Base-by-base conservation (phyloP, 2,329 filamentous ascomycete genomes). In the Stagonosporopsis cucurbitacearum region DNA sequence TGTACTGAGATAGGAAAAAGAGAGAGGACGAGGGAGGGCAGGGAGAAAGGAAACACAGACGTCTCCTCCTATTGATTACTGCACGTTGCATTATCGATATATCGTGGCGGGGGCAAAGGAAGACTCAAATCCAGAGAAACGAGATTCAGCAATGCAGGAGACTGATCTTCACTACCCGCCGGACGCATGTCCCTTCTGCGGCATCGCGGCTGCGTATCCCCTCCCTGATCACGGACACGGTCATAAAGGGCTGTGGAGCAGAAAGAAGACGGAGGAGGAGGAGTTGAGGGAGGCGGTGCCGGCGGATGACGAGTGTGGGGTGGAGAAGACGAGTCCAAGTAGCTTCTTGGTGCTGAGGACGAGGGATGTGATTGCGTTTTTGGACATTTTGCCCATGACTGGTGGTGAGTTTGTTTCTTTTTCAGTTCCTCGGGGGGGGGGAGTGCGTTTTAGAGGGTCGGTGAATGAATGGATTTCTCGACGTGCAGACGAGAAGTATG, bases 301-400 rank as follows among this genome's bases (percentile, higher is more conserved):
- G 0, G 39, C n/a, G 2, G 66, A 72, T 4, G 60, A 61, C 0
- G 68, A 66, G 13, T 61, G 65, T 17, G 53, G 68, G 15, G 58
- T 70, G 36, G 60, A 67, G 46, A 66, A 66, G 61, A 69, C 77
- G 58, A 53, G 65, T 68, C 69, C 77, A 63, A 75, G 75, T 60
- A 77, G 74, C 48, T 79, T 84, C 67, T 71, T 97, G 26, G 84
- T 97, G 28, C 84, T 97, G 55, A 91, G 90, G 2, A 95, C 91
- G 0, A 86, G 86, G 1, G 75, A 87, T 58, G 86, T 95, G 25
- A 79, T 98, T 60, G 92, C 92, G 37, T 98, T 98, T 77, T 83
- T 98, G 66, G 94, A 98, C 78, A 96, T 97, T 69, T 85, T 96
- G 80, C 95, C 95, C 0, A 85, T 98, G 47, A 89, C 90, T 0